These are phyloP conservation scores for Colletotrichum horii DNA, from an alignment of 2,329 filamentous ascomycete genomes.

Conservation along the genomic window DNA sequence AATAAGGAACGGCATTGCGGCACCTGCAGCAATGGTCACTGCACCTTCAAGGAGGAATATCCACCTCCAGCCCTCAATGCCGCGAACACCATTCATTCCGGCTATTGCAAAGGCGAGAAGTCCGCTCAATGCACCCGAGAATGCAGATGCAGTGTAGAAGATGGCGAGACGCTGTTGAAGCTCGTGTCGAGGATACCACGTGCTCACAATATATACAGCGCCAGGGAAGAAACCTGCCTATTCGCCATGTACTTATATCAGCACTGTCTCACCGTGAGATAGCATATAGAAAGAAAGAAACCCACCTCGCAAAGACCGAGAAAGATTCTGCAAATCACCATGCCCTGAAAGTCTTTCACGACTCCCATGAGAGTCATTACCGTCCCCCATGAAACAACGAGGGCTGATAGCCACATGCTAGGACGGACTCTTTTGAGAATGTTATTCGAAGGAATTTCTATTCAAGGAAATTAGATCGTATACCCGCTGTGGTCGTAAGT, in stretches of 20 bases:
- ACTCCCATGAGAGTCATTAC: constrained; percentile 26
- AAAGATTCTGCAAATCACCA: constrained; percentile 15
- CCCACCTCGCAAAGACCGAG: neutral
- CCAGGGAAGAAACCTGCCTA: constrained; percentile 33
- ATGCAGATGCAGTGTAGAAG: constrained; percentile 47
- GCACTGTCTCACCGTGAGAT: neutral
- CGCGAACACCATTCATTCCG: constrained; percentile 51
- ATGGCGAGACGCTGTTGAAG: constrained; percentile 33
- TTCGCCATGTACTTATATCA: neutral
- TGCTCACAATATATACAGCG: constrained; percentile 31
- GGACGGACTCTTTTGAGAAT: constrained; percentile 64
- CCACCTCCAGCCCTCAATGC: constrained; percentile 61
- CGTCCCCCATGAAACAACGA: constrained; percentile 36
- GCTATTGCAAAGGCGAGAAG: constrained; percentile 49
- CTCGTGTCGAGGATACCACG: constrained; percentile 35
- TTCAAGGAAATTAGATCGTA: constrained; percentile 48
- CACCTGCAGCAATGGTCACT: constrained; percentile 43
- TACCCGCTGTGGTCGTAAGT: neutral
- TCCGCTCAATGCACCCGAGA: constrained; percentile 50
- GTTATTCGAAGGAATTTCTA: constrained; percentile 60
- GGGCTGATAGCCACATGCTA: constrained; percentile 37
- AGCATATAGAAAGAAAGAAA: neutral
- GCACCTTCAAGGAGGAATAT: constrained; percentile 46
- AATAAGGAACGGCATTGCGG: constrained; percentile 32
- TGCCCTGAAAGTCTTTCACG: constrained; percentile 27